These are phyloP conservation scores for Galeopsis tetrahit DNA, from an alignment of 257 asterid species.

Conservation along the genomic window DNA sequence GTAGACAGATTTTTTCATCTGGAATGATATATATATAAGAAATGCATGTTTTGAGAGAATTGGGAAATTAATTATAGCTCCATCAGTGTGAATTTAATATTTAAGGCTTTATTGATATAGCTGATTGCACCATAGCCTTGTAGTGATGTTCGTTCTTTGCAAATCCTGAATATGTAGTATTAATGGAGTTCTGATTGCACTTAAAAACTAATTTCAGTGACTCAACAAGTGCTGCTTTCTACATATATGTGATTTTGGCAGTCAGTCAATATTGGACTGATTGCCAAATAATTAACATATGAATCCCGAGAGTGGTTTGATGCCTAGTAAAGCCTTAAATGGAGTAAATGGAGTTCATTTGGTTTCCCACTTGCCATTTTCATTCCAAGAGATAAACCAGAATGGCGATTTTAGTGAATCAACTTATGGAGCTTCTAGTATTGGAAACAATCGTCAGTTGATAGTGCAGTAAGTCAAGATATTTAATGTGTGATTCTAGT, in stretches of 20 bases:
- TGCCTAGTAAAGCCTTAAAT: constrained; percentile 50
- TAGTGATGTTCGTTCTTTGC: constrained; percentile 3
- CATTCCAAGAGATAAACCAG: constrained; percentile 58
- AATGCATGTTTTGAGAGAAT: neutral
- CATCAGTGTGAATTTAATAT: neutral
- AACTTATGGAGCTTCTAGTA: constrained; percentile 33
- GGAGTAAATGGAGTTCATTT: constrained; percentile 76
- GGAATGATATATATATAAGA: neutral
- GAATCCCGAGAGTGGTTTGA: constrained; percentile 56
- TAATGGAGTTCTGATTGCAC: constrained; percentile 12
- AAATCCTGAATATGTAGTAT: neutral
- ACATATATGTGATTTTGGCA: constrained; percentile 47
- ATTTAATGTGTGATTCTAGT: neutral
- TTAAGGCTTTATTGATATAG: constrained; percentile 1
- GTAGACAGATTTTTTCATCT: neutral
- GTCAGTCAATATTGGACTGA: constrained; percentile 58
- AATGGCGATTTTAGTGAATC: constrained; percentile 44
- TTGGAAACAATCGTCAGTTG: constrained; percentile 43
- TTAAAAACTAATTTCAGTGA: constrained; percentile 36
- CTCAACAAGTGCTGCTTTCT: constrained; percentile 31
- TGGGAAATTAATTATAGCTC: neutral
- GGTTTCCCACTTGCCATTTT: constrained; percentile 62
- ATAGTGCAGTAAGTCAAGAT: constrained; percentile 57
- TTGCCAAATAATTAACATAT: constrained; percentile 55
- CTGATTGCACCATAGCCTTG: neutral